Evolutionary conservation across 768 basidiomycete species (phyloP).

Genomic region (Dendrothele bispora): DNA sequence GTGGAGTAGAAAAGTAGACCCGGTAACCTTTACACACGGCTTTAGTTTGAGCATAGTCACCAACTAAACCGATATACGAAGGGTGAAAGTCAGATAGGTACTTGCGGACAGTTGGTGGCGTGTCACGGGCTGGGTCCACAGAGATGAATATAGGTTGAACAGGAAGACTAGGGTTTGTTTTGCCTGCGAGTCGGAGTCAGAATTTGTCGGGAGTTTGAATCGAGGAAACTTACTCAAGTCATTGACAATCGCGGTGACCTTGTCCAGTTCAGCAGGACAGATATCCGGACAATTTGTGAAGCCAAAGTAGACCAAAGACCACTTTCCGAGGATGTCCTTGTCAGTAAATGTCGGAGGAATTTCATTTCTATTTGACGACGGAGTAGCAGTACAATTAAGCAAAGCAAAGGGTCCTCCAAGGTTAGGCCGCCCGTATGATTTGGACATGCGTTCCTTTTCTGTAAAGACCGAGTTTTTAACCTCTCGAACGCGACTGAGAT

Average conservation of each 20-base stretch:
- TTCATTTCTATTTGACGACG: background rate
- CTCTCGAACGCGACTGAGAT: background rate
- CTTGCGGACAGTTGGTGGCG: constrained; percentile 52
- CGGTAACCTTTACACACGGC: constrained; percentile 92
- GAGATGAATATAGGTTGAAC: constrained; percentile 91
- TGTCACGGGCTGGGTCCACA: constrained; percentile 94
- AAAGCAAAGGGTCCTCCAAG: constrained; percentile 92
- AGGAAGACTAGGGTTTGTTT: constrained; percentile 66
- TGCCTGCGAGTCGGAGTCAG: constrained; percentile 47
- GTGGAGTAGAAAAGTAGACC: constrained; percentile 97
- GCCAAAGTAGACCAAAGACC: constrained; percentile 95
- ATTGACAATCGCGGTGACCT: constrained; percentile 78
- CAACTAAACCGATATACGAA: constrained; percentile 83
- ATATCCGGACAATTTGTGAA: constrained; percentile 99
- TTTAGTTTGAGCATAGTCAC: constrained; percentile 77
- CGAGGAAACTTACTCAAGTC: constrained; percentile 55
- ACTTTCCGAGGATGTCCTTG: constrained; percentile 81
- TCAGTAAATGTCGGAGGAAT: constrained; percentile 61
- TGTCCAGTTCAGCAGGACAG: constrained; percentile 97
- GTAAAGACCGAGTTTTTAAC: background rate
- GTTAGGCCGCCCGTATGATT: constrained; percentile 79
- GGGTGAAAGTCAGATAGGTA: constrained; percentile 90
- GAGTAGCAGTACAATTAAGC: constrained; percentile 38
- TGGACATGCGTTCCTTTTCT: constrained; percentile 76
- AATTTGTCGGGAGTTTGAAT: background rate